phyloP scores from a whole-genome alignment of 768 basidiomycete species.

The Agrocybe chaxingu region DNA sequence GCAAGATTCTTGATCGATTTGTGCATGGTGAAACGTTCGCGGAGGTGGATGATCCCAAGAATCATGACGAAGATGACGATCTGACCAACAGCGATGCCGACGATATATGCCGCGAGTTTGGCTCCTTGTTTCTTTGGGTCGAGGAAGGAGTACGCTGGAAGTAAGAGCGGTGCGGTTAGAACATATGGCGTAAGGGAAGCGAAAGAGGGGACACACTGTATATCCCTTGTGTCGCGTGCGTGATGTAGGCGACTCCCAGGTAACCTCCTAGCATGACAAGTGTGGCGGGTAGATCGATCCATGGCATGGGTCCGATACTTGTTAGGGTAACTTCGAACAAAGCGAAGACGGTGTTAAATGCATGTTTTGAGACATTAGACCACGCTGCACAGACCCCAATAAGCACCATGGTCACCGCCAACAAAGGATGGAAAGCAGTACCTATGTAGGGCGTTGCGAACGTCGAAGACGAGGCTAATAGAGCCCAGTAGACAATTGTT shows the following conservation, averaged over 20 bases:
- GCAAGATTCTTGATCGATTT: no score
- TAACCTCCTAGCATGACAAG: constrained; percentile 54
- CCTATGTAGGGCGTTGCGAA: constrained; percentile 38
- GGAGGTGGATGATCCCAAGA: constrained; percentile 33
- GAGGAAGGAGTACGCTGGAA: constrained; percentile 59
- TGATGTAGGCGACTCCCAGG: constrained; percentile 66
- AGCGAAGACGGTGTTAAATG: constrained; percentile 52
- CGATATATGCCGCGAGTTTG: constrained; percentile 54
- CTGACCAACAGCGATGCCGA: constrained; percentile 53
- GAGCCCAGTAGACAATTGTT: constrained; percentile 60
- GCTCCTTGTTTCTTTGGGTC: constrained; percentile 43
- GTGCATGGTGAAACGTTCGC: constrained; percentile 13
- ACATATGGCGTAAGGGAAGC: not conserved
- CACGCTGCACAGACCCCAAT: constrained; percentile 37
- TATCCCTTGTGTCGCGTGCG: constrained; percentile 51
- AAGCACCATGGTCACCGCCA: not conserved
- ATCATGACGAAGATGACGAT: constrained; percentile 50
- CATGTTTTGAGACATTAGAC: constrained; percentile 56
- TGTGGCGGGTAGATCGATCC: constrained; percentile 42
- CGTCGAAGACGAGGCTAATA: constrained; percentile 42
- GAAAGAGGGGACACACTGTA: constrained; percentile 45
- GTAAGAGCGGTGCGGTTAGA: not conserved
- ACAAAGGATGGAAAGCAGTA: constrained; percentile 20
- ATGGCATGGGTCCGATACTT: constrained; percentile 45
- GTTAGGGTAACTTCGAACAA: constrained; percentile 57